Evolutionary conservation across 2,329 filamentous ascomycete species (phyloP).

Genomic region (Colletotrichum euphorbiae): DNA sequence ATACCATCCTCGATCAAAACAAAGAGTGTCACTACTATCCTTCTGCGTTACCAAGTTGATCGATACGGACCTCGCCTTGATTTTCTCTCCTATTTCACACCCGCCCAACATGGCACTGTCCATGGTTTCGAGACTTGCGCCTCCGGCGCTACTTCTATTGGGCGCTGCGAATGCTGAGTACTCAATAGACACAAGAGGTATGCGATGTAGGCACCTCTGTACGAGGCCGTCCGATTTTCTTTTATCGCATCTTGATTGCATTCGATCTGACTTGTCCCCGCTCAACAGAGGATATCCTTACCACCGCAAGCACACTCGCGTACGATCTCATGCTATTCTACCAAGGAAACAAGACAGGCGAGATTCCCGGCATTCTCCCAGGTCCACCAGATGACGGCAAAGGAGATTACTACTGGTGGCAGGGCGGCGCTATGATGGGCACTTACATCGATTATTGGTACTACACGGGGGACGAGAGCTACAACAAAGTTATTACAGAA

Average conservation of each 20-base stretch:
- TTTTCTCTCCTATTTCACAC: not conserved
- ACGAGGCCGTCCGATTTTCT: not conserved
- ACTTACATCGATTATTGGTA: slow-evolving; percentile 74
- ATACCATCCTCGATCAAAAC: not conserved
- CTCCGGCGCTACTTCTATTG: slow-evolving; percentile 23
- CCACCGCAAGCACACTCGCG: slow-evolving; percentile 53
- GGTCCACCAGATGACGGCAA: slow-evolving; percentile 52
- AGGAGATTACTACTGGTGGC: slow-evolving; percentile 74
- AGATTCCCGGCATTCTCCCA: slow-evolving; percentile 60
- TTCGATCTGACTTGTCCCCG: not conserved
- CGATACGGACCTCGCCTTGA: not conserved
- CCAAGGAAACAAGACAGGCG: slow-evolving; percentile 57
- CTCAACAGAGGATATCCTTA: slow-evolving; percentile 51
- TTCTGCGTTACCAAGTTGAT: not conserved
- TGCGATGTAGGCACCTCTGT: not conserved
- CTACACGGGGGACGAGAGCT: slow-evolving; percentile 68
- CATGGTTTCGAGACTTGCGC: slow-evolving; percentile 10
- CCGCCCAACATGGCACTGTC: slow-evolving; percentile 21
- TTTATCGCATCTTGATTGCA: not conserved
- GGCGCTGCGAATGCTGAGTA: slow-evolving; percentile 21
- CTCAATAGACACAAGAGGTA: slow-evolving; percentile 35
- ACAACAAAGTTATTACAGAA: slow-evolving; percentile 65
- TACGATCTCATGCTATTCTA: slow-evolving; percentile 61
- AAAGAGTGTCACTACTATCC: slow-evolving; percentile 2
- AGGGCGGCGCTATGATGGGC: slow-evolving; percentile 71